Base-by-base conservation (phyloP, 768 basidiomycete species). In the Agaricus subrufescens region DNA sequence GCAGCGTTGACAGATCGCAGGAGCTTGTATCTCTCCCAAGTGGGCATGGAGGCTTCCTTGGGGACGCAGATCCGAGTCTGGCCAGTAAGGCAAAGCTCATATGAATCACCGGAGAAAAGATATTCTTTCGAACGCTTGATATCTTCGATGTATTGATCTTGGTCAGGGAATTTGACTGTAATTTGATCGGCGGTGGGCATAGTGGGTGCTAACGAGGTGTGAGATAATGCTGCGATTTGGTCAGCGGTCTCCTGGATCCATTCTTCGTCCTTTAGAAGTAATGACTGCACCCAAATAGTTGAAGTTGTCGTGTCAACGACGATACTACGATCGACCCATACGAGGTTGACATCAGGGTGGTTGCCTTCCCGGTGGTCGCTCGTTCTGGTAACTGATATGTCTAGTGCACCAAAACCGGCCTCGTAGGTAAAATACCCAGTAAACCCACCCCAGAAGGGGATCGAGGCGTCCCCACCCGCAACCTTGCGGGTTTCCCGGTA, bases 31-130 rank as follows among this genome's bases (percentile, higher is more conserved):
- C 86, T 78, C 55, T 84, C 79, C 90, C 90, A 92, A 11, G 62
- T 62, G 2, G 81, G 76, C 23, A 69, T 68, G 1, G 68, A 63
- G 23, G 61, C 51, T 30, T 68, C 61, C 50, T 72, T 68, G 31
- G 79, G 78, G 43, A 84, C 64, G 10, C 75, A 70, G 49, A 92
- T 75, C 37, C 69, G 78, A 19, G 89, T 89, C 11, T 76, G 81
- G 4, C 88, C 87, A 1, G 95, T 97, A 31, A 97, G 74, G 61
- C 94, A 97, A 37, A 98, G 79, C 67, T 98, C 95, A 70, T 98
- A 98, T 2, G 91, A 91, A 65, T 97, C 89, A 3, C 95, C 95
- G 30, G 86, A 77, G 57, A 78, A 87, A 39, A 97, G 81, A 58
- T 80, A 77, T 54, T 90, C 84, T 64, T 92, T 84, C 11, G 91